These are phyloP conservation scores for Ganoderma meredithae DNA, from an alignment of 1,284 basidiomycete species.

Conservation along the genomic window DNA sequence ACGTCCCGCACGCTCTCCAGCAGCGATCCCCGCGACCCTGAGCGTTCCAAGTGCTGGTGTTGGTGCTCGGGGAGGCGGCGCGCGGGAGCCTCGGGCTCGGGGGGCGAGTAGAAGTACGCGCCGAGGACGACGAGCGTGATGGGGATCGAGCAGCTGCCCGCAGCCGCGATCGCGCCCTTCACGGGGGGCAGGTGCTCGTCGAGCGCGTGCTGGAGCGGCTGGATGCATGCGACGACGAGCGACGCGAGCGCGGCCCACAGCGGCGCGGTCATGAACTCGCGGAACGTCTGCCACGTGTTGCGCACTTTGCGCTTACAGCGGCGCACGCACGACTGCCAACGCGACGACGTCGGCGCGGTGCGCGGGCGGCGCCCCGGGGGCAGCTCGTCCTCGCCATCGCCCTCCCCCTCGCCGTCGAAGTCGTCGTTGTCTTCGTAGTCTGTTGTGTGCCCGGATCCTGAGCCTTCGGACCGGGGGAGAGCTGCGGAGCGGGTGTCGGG, in stretches of 20 bases:
- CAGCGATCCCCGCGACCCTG: slow-evolving; percentile 45
- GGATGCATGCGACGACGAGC: slow-evolving; percentile 83
- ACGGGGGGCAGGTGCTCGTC: slow-evolving; percentile 70
- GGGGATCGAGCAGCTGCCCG: slow-evolving; percentile 88
- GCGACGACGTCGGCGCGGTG: slow-evolving; percentile 42
- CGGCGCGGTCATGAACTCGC: slow-evolving; percentile 88
- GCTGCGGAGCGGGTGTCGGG: slow-evolving; percentile 42
- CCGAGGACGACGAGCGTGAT: slow-evolving; percentile 92
- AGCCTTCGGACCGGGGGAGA: slow-evolving; percentile 15
- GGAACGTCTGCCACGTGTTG: slow-evolving; percentile 53
- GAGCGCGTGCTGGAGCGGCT: slow-evolving; percentile 76
- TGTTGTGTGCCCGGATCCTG: slow-evolving; percentile 35
- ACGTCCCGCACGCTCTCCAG: slow-evolving; percentile 51
- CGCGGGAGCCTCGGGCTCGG: slow-evolving; percentile 37
- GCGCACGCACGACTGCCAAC: slow-evolving; percentile 43
- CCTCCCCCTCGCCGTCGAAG: slow-evolving; percentile 47
- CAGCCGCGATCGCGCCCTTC: slow-evolving; percentile 74
- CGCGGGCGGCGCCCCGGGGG: slow-evolving; percentile 35
- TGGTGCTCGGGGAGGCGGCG: slow-evolving; percentile 32
- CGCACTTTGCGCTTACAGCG: slow-evolving; percentile 42
- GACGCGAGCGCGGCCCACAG: slow-evolving; percentile 84
- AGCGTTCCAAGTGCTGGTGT: slow-evolving; percentile 21
- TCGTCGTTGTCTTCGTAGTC: slow-evolving; percentile 39
- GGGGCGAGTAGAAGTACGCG: slow-evolving; percentile 82
- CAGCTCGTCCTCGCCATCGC: slow-evolving; percentile 49